Conservation (phyloP, 208 protist species). For the Blechomonas ayalai region DNA sequence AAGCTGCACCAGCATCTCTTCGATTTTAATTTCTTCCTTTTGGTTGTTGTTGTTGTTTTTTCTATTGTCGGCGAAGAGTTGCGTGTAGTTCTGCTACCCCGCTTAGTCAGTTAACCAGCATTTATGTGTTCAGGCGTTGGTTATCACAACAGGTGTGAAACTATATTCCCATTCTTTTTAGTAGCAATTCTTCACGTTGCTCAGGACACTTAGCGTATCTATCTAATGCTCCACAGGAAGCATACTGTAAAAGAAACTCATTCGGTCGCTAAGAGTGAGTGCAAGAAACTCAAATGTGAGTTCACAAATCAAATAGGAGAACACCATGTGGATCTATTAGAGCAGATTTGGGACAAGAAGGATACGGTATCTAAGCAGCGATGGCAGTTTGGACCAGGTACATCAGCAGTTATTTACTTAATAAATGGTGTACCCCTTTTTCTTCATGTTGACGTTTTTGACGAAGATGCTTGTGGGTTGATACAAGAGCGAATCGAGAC, state of each 20-base stretch:
- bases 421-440: constrained; percentile 53
- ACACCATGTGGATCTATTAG: constrained; percentile 23
- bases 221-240: constrained; percentile 65
- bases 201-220: background rate
- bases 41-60: background rate
- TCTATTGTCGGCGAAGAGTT: no score
- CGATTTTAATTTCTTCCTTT: constrained; percentile 2
- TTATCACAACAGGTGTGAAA: no score
- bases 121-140: no score
- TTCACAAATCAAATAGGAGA: constrained; percentile 26
- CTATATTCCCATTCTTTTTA: constrained; percentile 14
- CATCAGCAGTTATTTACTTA: constrained; percentile 28
- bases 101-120: no score
- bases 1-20: no score
- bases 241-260: constrained; percentile 31
- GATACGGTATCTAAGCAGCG: constrained; percentile 21
- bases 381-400: constrained; percentile 31
- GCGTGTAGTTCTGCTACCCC: no score
- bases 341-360: constrained; percentile 50
- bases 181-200: constrained; percentile 12
- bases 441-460: constrained; percentile 28
- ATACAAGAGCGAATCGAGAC: constrained; percentile 3
- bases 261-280: constrained; percentile 36
- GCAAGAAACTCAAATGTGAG: constrained; percentile 34
- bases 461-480: constrained; percentile 15